Percentiles rank a stretch among this genome's conserved stretches.
phyloP scores from a whole-genome alignment of 352 stramenopile species.

The Globisporangium emineosum region DNA sequence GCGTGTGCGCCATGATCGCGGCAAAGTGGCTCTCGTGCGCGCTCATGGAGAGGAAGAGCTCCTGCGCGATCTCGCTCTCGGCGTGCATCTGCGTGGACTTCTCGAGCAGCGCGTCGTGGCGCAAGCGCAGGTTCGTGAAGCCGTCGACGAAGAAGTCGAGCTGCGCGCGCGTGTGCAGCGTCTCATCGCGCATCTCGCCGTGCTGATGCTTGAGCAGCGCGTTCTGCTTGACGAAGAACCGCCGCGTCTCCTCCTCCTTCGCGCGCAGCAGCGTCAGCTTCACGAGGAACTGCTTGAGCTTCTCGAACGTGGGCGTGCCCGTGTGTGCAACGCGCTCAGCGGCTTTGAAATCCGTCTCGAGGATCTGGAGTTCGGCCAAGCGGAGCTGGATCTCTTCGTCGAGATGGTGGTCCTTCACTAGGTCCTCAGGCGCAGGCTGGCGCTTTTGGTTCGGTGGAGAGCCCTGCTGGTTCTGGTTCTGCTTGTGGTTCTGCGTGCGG shows the following conservation, averaged over 20 bases:
- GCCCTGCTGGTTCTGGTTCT: not conserved
- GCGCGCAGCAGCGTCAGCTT: slow-evolving; percentile 49
- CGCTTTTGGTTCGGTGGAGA: not conserved
- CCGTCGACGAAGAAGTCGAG: slow-evolving; percentile 80
- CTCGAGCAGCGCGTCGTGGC: slow-evolving; percentile 59
- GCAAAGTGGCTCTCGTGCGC: slow-evolving; percentile 58
- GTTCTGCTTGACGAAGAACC: slow-evolving; percentile 53
- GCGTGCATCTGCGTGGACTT: slow-evolving; percentile 53
- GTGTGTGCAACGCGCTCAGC: slow-evolving; percentile 56
- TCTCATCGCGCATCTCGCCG: slow-evolving; percentile 53
- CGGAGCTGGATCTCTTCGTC: slow-evolving; percentile 47
- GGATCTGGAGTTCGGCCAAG: slow-evolving; percentile 34
- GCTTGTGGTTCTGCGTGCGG: no score
- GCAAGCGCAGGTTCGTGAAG: slow-evolving; percentile 60
- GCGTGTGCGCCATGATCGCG: slow-evolving; percentile 42
- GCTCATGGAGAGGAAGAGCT: slow-evolving; percentile 57
- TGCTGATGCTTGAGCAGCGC: slow-evolving; percentile 45
- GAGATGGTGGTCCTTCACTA: slow-evolving; percentile 54
- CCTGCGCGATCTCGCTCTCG: slow-evolving; percentile 54
- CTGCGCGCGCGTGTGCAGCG: slow-evolving; percentile 58
- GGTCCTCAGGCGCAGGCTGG: slow-evolving; percentile 15
- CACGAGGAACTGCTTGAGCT: slow-evolving; percentile 71
- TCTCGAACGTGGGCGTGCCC: slow-evolving; percentile 63
- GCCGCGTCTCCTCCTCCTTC: slow-evolving; percentile 58
- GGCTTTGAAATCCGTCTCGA: slow-evolving; percentile 62